Evolutionary conservation across 2,329 filamentous ascomycete genomes (phyloP), one percentile per base, ranked within the genome.

Genomic region (Penicillium sp.): DNA sequence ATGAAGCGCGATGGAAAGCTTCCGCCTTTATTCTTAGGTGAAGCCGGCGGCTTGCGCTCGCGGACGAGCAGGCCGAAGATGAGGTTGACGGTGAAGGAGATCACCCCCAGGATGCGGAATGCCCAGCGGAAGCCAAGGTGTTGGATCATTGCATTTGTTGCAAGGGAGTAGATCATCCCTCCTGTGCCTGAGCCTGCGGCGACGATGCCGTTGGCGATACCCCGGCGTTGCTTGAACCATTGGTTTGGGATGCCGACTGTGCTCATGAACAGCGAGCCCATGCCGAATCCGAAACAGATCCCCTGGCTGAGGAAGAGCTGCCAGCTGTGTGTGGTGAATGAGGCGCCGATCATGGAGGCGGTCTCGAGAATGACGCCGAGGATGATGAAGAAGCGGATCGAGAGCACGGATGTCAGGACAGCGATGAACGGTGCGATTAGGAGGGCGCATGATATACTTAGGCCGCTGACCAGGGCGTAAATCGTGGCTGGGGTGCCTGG

Each of bases 281-380:
- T 70, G 0, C 79, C 79, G 5, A 72, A 54, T 0, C 81, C 80
- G 8, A 81, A 73, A 0, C 77, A 67, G 2, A 78, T 58, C 1
- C 79, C 79, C 60, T 83, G 80, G 1, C 70, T 73, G 3, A 82
- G 67, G 54, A 78, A 76, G 6, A 82, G 68, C 4, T 79, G 77
- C 78, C 77, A 81, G 30, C 75, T 75, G 3, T 67, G 49, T 1
- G 58, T 73, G 5, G 75, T 73, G 52, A 79, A 81, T 7, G 72
- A 75, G 2, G 79, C 78, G 9, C 71, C 66, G 29, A 81, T 69
- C 35, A 76, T 77, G 1, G 75, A 75, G 2, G 62, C 68, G 1
- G 70, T 68, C 48, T 78, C 69, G n/a, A 81, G 60, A 0, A 75
- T 29, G 15, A 72, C 58, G 0, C 79, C 79, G 8, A 66, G 47